Conservation (phyloP, 768 basidiomycete species). For the Floccularia luteovirens region DNA sequence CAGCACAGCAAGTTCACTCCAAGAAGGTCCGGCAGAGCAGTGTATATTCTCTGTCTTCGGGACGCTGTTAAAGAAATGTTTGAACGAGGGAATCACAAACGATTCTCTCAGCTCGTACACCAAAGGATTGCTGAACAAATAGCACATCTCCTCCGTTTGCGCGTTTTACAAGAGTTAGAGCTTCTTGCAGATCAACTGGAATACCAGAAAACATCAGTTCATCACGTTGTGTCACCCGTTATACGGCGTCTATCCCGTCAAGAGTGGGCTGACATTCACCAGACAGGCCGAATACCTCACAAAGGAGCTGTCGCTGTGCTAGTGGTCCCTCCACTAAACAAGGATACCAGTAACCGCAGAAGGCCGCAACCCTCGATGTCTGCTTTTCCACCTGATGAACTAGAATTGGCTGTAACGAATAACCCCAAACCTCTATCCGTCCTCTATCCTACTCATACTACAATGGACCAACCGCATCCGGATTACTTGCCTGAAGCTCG, state of each 20-base stretch:
- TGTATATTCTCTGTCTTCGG: constrained; percentile 59
- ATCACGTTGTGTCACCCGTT: constrained; percentile 20
- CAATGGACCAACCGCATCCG: constrained; percentile 7
- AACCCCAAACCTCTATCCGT: constrained; percentile 21
- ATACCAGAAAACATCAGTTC: constrained; percentile 9
- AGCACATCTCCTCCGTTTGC: constrained; percentile 58
- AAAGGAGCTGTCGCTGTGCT: constrained; percentile 58
- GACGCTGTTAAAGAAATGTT: constrained; percentile 30
- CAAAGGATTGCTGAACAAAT: constrained; percentile 47
- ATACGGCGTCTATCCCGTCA: constrained; percentile 57
- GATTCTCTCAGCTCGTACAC: constrained; percentile 25
- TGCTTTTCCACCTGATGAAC: constrained; percentile 17
- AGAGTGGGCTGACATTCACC: constrained; percentile 46
- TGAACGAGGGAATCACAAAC: constrained; percentile 25
- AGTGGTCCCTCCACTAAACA: constrained; percentile 60
- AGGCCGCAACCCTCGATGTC: constrained; percentile 32
- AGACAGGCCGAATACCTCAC: constrained; percentile 39
- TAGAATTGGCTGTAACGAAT: constrained; percentile 6
- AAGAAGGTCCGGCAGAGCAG: constrained; percentile 34
- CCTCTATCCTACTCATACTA: constrained; percentile 12
- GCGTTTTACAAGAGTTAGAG: constrained; percentile 71
- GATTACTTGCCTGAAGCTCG: constrained; percentile 16
- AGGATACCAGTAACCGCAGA: constrained; percentile 34
- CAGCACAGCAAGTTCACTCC: constrained; percentile 55
- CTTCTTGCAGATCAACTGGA: constrained; percentile 41